These are phyloP conservation scores for Linnemannia exigua DNA, from an alignment of 192 early-diverging fungal genomes.

Conservation along the genomic window DNA sequence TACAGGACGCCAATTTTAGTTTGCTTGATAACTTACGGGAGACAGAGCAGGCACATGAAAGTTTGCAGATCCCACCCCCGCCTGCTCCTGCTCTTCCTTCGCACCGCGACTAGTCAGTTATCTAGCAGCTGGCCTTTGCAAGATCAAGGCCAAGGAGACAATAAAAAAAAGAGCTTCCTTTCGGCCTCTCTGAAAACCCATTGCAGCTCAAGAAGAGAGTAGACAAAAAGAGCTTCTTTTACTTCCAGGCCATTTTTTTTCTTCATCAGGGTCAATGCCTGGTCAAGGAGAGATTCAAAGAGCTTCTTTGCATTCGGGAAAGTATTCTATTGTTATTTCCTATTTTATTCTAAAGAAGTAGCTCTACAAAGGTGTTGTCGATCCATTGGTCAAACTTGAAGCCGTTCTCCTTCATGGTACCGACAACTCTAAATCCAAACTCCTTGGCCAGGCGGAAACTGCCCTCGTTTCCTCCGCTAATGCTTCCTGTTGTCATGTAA, in stretches of 20 bases:
- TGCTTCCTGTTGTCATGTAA: constrained; percentile 33
- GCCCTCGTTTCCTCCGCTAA: constrained; percentile 54
- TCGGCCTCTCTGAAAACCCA: no score
- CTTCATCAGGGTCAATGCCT: no score
- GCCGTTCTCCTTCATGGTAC: constrained; percentile 59
- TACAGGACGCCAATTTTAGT: constrained; percentile 46
- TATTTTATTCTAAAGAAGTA: constrained; percentile 22
- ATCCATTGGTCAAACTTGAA: constrained; percentile 66
- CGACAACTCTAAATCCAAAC: constrained; percentile 59
- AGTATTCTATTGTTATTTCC: neutral
- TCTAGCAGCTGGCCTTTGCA: neutral
- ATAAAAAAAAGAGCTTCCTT: no score
- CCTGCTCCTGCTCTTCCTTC: neutral
- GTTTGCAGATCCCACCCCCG: constrained; percentile 20
- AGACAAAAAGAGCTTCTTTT: no score
- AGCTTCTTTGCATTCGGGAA: neutral
- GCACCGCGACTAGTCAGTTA: neutral
- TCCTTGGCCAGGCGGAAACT: constrained; percentile 52
- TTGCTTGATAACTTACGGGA: constrained; percentile 44
- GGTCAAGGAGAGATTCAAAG: neutral
- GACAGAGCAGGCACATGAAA: constrained; percentile 39
- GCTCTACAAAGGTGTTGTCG: constrained; percentile 62
- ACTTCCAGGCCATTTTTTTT: no score
- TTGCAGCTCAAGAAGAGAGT: no score
- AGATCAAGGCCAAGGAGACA: no score